A percentile compares a stretch with the other conserved stretches of the same genome.
These are phyloP conservation scores for Lepidium africanum DNA, from an alignment of 345 rosid species.

Conservation along the genomic window DNA sequence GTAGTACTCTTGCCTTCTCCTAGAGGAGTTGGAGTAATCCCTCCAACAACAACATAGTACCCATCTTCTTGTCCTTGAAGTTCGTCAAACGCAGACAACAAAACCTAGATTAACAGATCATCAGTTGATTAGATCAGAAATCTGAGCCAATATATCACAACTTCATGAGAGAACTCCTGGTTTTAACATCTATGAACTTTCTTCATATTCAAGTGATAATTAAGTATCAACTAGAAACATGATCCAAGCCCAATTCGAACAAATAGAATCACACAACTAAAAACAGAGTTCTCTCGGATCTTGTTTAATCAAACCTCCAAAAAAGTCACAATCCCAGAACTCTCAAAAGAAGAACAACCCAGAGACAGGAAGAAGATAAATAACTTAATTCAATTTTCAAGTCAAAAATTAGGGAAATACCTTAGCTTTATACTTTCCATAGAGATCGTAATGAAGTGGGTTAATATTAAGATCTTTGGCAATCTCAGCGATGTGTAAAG, in stretches of 20 bases:
- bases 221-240: neutral
- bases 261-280: neutral
- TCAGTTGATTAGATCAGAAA: neutral
- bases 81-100: conserved; percentile 72
- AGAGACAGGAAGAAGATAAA: neutral
- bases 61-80: conserved; percentile 68
- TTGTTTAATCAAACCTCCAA: neutral
- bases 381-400: neutral
- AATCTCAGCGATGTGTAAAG: conserved; percentile 78
- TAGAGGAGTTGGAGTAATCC: conserved; percentile 98
- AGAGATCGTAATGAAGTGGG: conserved; percentile 78
- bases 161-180: neutral
- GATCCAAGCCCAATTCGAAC: neutral
- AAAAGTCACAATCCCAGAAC: neutral
- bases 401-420: conserved; percentile 21
- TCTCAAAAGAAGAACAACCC: neutral
- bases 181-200: neutral
- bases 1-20: conserved; percentile 99
- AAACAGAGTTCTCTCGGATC: neutral
- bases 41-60: conserved; percentile 93
- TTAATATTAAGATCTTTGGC: conserved; percentile 64
- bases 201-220: neutral
- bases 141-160: neutral
- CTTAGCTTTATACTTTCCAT: conserved; percentile 96
- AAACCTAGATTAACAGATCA: conserved; percentile 36